Base-by-base conservation (phyloP, 2,329 filamentous ascomycete species). In the Trichoderma sp. region DNA sequence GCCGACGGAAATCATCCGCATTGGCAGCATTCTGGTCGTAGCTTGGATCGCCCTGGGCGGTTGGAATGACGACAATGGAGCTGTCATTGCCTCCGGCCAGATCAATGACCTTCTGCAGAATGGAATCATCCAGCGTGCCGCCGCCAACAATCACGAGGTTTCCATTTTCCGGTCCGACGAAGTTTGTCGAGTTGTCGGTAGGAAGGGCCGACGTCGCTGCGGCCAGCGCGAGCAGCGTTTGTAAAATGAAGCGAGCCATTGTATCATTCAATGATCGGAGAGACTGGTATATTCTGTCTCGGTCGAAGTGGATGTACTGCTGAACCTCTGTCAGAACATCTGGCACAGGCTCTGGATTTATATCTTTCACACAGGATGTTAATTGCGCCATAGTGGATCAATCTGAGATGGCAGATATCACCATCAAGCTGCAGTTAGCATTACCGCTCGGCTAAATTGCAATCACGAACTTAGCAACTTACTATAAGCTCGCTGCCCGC, bases 361-460 rank as follows among this genome's bases (percentile, higher is more conserved):
- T 52, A 52, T 44, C 7, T 43, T 28, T 30, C 0, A 5, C 14
- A n/a, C 21, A 5, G 14, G 10, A 21, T 15, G 19, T 30, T 7
- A 21, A 62, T 62, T 39, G 39, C 58, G 52, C 48, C 58, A 62
- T 62, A 52, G 48, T 62, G 58, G 58, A 62, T 52, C 58, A 62
- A 30, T 62, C 58, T 62, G 41, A 51, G 26, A 62, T 30, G 51
- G 58, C 30, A 52, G 58, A 52, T 14, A n/a, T 54, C n/a, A 24
- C 24, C n/a, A 34, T 34, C 9, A 14, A 28, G 9, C n/a, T 44
- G 24, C 24, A 21, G 6, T 28, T 45, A 5, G 7, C 15, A 28
- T 19, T 5, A 24, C 17, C 30, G 24, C 15, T 17, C 48, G 48
- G 58, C 47, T 61, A 61, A 61, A 61, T 52, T 52, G 24, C 12